These are phyloP conservation scores for Inga leiocalycina DNA, from an alignment of 306 rosid species.

Conservation along the genomic window DNA sequence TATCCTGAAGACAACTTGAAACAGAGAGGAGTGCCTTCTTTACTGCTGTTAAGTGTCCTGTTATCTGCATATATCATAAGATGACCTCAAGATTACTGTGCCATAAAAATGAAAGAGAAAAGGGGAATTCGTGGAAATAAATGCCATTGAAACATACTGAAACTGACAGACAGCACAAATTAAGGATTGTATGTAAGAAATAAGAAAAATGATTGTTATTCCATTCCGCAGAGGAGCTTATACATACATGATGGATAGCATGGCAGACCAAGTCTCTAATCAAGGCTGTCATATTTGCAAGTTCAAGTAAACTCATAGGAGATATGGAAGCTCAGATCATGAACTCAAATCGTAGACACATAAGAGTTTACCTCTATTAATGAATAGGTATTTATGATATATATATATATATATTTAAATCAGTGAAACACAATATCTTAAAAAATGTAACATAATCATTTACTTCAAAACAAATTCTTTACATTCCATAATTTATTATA, in stretches of 20 bases:
- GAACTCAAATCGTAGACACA: too few species aligned
- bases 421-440: not conserved
- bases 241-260: not conserved
- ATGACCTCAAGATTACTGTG: slow-evolving; percentile 14
- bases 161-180: not conserved
- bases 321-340: too few species aligned
- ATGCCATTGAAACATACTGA: not conserved
- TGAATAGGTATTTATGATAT: not conserved
- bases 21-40: slow-evolving; percentile 80
- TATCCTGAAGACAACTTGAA: slow-evolving; percentile 68
- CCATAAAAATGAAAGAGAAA: too few species aligned
- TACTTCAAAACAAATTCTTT: not conserved
- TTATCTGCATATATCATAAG: slow-evolving; percentile 56
- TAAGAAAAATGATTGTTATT: not conserved
- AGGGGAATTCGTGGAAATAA: not conserved
- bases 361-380: not conserved
- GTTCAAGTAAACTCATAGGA: not conserved
- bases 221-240: not conserved
- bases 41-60: slow-evolving; percentile 62
- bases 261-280: not conserved
- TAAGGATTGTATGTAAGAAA: not conserved
- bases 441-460: not conserved
- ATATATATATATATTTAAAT: too few species aligned
- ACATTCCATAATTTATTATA: not conserved
- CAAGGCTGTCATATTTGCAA: not conserved